Percentiles rank a stretch among this genome's conserved stretches.
phyloP scores from a whole-genome alignment of 2,329 filamentous ascomycete species.

The Rhexocercosporidium sp. region DNA sequence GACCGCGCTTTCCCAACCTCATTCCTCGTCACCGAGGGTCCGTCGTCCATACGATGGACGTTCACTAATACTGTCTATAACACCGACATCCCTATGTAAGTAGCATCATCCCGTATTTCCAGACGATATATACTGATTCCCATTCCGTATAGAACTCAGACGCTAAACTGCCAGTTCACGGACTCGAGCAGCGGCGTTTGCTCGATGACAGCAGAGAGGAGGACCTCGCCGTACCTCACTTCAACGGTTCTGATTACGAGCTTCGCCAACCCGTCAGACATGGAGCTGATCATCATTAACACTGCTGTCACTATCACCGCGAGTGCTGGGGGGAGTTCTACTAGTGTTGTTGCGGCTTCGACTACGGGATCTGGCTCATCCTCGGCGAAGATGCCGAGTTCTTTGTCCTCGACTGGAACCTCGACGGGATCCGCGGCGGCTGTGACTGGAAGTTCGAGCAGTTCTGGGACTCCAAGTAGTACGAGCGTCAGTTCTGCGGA shows the following conservation, averaged over 20 bases:
- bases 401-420: conserved; percentile 1
- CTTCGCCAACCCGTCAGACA: conserved; percentile 11
- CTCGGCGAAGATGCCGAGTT: neutral
- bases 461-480: neutral
- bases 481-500: conserved; percentile 5
- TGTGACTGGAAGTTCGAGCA: conserved; percentile 15
- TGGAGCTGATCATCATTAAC: neutral
- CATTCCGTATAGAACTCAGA: conserved; percentile 7
- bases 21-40: conserved; percentile 36
- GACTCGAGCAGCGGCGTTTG: conserved; percentile 24
- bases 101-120: neutral
- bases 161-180: conserved; percentile 28
- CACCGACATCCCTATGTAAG: neutral
- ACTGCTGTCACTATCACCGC: conserved; percentile 33
- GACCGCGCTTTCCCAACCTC: conserved; percentile 30
- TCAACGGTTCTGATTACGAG: conserved; percentile 9
- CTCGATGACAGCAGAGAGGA: conserved; percentile 2
- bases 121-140: neutral
- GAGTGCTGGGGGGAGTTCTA: conserved; percentile 9
- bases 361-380: conserved; percentile 14
- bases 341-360: conserved; percentile 13
- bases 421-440: neutral
- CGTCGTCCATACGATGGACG: conserved; percentile 30
- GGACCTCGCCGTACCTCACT: neutral
- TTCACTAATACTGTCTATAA: neutral